Conservation (phyloP, 192 early-diverging fungal species). For the Umbelopsis sp. region DNA sequence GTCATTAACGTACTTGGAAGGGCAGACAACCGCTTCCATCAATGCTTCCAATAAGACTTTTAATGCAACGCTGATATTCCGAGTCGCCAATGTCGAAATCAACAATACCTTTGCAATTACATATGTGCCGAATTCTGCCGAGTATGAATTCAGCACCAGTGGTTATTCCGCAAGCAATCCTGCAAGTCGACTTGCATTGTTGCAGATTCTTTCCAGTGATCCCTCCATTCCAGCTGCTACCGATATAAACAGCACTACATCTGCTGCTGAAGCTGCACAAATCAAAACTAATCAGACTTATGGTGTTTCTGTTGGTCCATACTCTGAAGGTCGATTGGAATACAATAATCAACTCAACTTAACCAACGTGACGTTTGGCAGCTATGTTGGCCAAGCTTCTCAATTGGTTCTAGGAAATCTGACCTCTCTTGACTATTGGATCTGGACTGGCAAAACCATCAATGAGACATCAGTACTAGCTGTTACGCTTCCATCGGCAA, state of each 20-base stretch:
- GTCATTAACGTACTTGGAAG: constrained; percentile 24
- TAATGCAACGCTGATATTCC: constrained; percentile 15
- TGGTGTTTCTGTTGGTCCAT: constrained; percentile 37
- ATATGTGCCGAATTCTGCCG: constrained; percentile 35
- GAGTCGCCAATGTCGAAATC: constrained; percentile 33
- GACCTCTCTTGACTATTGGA: not conserved
- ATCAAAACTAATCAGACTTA: constrained; percentile 39
- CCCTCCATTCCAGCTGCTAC: not conserved
- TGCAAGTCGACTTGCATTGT: constrained; percentile 24
- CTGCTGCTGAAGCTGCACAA: constrained; percentile 24
- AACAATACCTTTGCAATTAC: constrained; percentile 33
- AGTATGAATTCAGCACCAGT: constrained; percentile 37
- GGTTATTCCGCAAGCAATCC: constrained; percentile 12
- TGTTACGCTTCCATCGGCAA: not conserved
- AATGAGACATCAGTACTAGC: not conserved
- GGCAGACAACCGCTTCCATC: constrained; percentile 20
- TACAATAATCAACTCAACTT: constrained; percentile 28
- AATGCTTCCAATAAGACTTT: constrained; percentile 23
- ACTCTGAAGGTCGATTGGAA: constrained; percentile 41
- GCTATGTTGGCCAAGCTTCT: not conserved
- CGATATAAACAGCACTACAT: constrained; percentile 39
- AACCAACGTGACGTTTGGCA: constrained; percentile 20
- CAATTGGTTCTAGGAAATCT: not conserved
- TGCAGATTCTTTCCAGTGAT: constrained; percentile 24
- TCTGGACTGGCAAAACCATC: not conserved